Percentiles rank a stretch among this genome's conserved stretches.
Conservation (phyloP, 2,329 filamentous ascomycete genomes). For the Microcyclospora pomicola region DNA sequence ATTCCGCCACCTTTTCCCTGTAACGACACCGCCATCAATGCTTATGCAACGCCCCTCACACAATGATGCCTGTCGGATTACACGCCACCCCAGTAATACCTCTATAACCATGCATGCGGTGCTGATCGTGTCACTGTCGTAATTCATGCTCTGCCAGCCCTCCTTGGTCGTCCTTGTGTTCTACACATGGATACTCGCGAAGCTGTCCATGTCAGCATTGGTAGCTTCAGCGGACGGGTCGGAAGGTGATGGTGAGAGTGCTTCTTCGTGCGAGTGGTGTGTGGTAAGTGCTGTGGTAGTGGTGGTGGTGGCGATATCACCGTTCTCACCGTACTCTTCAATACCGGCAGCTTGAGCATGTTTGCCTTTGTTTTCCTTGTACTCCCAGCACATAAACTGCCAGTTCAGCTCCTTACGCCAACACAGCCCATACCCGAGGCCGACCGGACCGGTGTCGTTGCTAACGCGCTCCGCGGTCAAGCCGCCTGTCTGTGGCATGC, state of each 20-base stretch:
- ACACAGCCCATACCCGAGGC: conserved; percentile 45
- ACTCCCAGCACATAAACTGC: conserved; percentile 73
- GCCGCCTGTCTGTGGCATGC: conserved; percentile 70
- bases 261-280: conserved; percentile 9
- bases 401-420: conserved; percentile 68
- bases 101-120: background rate
- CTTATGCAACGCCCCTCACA: too few species aligned
- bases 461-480: conserved; percentile 54
- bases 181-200: conserved; percentile 25
- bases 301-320: background rate
- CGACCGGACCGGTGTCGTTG: conserved; percentile 21
- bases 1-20: too few species aligned
- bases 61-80: too few species aligned
- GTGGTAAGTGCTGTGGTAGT: background rate
- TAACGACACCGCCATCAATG: too few species aligned
- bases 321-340: conserved; percentile 1
- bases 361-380: conserved; percentile 5
- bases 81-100: too few species aligned
- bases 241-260: conserved; percentile 9
- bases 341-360: background rate
- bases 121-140: conserved; percentile 10
- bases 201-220: conserved; percentile 22
- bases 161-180: conserved; percentile 17
- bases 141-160: conserved; percentile 20
- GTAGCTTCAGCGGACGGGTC: conserved; percentile 8